Base-by-base conservation (phyloP, 2,329 filamentous ascomycete species). In the Plectosphaerella plurivora region DNA sequence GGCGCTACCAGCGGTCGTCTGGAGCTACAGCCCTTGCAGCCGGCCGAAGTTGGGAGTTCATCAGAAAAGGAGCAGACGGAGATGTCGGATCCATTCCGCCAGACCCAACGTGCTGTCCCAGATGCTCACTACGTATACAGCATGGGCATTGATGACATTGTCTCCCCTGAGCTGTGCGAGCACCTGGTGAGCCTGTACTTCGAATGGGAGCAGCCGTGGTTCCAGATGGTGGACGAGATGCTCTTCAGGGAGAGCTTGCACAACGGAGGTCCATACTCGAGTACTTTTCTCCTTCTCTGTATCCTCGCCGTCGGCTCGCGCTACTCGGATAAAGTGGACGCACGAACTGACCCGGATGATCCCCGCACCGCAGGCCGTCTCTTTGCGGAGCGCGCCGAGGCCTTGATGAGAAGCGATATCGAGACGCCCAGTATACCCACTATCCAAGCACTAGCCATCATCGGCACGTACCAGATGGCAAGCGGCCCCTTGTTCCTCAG, bases 121-220 rank as follows among this genome's bases (percentile, higher is more conserved):
- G 48, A 14, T 37, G 11, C 8, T 33, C 28, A 33, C 28, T 9
- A 9, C 8, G 7, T 8, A 12, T 8, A 33, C 28, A 8, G 9
- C 28, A 10, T 9, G 28, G 35, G 35, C 33, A 51, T 46, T 9
- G 33, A 48, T 28, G 37, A 48, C 8, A 18, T 48, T 8, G 14
- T 49, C 1, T 42, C 55, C 5, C 57, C 59, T 14, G 60, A 62
- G 5, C 56, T 70, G 1, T 57, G 62, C 47, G 55, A 59, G 9
- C 61, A 70, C 25, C 49, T 65, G 9, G 60, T 70, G 6, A 61
- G 66, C 20, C 46, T 69, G 2, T 71, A 68, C 49, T 72, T 71
- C 42, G 55, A 58, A 14, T 72, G 68, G 63, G 66, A 71, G 18
- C 64, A 68, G 12, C 68, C 68, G 0, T 71, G 68, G 66, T 59